Evolutionary conservation across 176 grass and related monocot species (phyloP), one percentile per base, ranked within the genome.

Genomic region (Pontederia crassipes): DNA sequence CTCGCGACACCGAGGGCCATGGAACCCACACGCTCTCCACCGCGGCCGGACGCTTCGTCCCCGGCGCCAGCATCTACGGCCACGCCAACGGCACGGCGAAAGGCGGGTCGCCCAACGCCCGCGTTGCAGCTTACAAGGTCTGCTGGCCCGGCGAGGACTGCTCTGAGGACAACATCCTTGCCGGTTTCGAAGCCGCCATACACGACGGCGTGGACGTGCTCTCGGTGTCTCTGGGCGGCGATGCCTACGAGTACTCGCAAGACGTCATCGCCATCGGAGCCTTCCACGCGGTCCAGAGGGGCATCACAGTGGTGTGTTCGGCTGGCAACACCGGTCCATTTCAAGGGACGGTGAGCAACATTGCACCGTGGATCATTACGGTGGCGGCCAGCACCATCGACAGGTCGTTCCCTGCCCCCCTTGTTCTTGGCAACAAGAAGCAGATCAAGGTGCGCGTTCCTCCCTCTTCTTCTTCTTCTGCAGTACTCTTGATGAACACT

Each of bases 301-400:
- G 86, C 11, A 47, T 72, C 68, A 8, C 67, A 8, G 90, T 95
- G 18, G 71, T 83, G 17, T 86, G 79, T 72, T 86, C 90, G 24
- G 86, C 68, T 8, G 90, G 86, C 17, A 95, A 95, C 62, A 9
- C 50, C 0, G 90, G 90, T 0, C 86, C 90, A 4, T 20, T 48
- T 52, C 46, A 61, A 3, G 46, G 49, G 48, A 72, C 80, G 1
- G 70, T 95, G 20, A 57, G 61, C 9, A 95, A 95, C 29, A 17
- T 60, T 5, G 77, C 73, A 9, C 90, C 90, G 0, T 95, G 90
- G 90, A 77, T 95, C 49, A 73, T 80, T 55, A 95, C 90, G 12
- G 82, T 89, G 26, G 86, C 59, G 3, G 90, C 90, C 17, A 86
- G 77, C 72, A 89, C 90, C 28, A 54, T 83, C 2, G 90, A 95